phyloP scores from a whole-genome alignment of 768 basidiomycete genomes.

The Pisolithus marmoratus region DNA sequence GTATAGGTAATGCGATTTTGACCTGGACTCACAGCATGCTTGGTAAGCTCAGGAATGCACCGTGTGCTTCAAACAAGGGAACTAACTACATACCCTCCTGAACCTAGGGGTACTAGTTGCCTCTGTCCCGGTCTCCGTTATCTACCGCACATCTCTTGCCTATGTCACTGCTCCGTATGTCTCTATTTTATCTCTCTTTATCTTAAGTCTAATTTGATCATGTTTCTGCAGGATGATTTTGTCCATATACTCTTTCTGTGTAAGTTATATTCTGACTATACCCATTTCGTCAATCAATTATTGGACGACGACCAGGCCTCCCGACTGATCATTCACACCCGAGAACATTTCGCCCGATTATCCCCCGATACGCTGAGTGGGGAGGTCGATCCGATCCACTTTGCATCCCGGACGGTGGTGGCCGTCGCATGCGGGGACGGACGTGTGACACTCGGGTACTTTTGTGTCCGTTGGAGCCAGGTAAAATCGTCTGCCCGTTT shows the following conservation, averaged over 20 bases:
- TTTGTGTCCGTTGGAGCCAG: too few species aligned
- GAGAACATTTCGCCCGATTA: background rate
- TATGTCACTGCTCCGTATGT: background rate
- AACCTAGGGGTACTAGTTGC: background rate
- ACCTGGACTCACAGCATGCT: background rate
- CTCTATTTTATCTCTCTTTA: background rate
- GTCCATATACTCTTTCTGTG: too few species aligned
- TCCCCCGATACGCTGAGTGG: background rate
- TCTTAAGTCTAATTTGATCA: too few species aligned
- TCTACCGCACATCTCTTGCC: background rate
- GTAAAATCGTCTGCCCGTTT: too few species aligned
- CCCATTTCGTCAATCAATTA: background rate
- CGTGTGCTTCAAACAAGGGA: background rate
- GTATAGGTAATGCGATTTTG: background rate
- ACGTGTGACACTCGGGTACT: background rate
- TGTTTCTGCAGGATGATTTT: too few species aligned
- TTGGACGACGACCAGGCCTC: background rate
- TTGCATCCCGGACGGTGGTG: background rate
- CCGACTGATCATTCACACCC: background rate
- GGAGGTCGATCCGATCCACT: background rate
- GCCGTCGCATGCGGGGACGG: background rate
- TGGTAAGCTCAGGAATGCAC: too few species aligned
- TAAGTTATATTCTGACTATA: too few species aligned
- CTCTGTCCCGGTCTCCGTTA: background rate
- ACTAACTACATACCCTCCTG: background rate